Base-by-base conservation (phyloP, 1,284 basidiomycete genomes). In the Heterobasidion parviporum region DNA sequence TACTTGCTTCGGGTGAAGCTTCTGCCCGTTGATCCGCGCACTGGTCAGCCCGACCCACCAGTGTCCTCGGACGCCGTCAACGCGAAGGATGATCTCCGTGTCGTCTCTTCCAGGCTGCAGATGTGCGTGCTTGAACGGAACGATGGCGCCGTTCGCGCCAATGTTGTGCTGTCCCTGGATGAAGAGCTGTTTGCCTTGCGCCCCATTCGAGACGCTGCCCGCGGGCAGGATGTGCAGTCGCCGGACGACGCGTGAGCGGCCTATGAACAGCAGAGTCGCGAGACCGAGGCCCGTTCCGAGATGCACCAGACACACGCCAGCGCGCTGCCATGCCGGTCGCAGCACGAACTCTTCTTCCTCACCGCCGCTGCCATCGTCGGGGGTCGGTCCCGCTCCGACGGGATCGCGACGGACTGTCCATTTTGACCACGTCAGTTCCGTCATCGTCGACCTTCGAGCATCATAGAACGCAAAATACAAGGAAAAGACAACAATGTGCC, bases 131-230 rank as follows among this genome's bases (percentile, higher is more conserved):
- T 53, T 56, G 35, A 74, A 58, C 2, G 73, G 72, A 52, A 72
- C 70, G 10, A 69, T 57, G 16, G 62, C 60, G 6, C 75, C 75
- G 49, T 70, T 70, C 12, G 57, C 61, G 49, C 60, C 62, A 54
- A 65, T 63, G 57, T 75, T 69, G 43, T 71, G 68, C 15, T 68
- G 70, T 38, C 69, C 71, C 60, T 76, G 74, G 35, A 76, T 59
- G 56, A 78, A 71, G n/a, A 77, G 57, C 46, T 53, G 59, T 32
- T 52, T 48, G 14, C 51, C 58, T 14, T 52, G 57, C n/a, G 46
- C 10, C 18, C 6, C 6, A 32, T 12, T 12, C 34, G 45, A 54
- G 12, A 36, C 35, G 14, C 16, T 14, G 4, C 57, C 36, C 45
- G 63, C 58, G 2, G 71, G 70, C 38, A 74, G 56, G 38, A 76